These are phyloP conservation scores for Starmera stellimalicola DNA, from an alignment of 1,139 yeast species.

Conservation along the genomic window DNA sequence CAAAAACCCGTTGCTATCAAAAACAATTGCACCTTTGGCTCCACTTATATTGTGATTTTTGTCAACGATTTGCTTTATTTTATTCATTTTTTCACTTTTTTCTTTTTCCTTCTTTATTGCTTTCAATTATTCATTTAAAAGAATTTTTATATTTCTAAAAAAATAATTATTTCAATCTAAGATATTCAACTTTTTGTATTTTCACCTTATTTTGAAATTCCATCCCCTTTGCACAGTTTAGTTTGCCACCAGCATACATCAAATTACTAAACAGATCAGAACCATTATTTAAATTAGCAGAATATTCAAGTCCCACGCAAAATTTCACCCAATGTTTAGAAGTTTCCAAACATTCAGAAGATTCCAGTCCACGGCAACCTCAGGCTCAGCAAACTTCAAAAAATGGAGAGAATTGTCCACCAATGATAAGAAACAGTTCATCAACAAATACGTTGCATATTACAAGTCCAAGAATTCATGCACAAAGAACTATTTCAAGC, in stretches of 20 bases:
- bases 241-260: too few relatives aligned
- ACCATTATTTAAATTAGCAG: too few relatives aligned
- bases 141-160: too few relatives aligned
- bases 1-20: conserved; percentile 1
- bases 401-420: conserved; percentile 20
- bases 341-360: background rate
- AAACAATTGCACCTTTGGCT: background rate
- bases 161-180: too few relatives aligned
- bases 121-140: too few relatives aligned
- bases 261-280: too few relatives aligned
- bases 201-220: too few relatives aligned
- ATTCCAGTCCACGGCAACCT: background rate
- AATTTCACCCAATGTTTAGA: background rate
- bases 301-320: background rate
- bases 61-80: background rate
- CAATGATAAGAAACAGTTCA: conserved; percentile 19
- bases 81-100: background rate
- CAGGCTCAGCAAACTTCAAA: background rate
- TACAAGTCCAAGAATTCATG: conserved; percentile 16
- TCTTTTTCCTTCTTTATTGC: too few relatives aligned
- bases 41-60: too few relatives aligned
- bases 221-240: too few relatives aligned
- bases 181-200: too few relatives aligned
- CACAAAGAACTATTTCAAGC: conserved; percentile 23
- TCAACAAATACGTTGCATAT: conserved; percentile 18